Conservation (phyloP, 2,329 filamentous ascomycete species). For the Sclerotinia minor region DNA sequence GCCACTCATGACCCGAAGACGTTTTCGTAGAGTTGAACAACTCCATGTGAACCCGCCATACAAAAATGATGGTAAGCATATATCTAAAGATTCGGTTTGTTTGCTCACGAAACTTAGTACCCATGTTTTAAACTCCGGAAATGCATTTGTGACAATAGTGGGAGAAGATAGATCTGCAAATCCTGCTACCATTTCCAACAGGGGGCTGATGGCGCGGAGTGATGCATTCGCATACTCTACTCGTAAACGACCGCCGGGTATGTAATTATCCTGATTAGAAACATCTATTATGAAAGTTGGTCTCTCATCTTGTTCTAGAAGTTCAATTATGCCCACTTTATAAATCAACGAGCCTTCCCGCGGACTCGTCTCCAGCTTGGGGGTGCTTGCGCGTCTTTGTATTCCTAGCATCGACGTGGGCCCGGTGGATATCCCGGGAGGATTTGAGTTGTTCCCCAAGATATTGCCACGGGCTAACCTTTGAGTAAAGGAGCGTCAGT, state of each 20-base stretch:
- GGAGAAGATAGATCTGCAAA: conserved; percentile 36
- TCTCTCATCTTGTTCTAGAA: conserved; percentile 74
- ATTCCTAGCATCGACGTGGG: not conserved
- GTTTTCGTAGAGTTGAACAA: conserved; percentile 65
- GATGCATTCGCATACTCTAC: conserved; percentile 69
- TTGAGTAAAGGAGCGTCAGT: not conserved
- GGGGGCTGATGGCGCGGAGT: conserved; percentile 50
- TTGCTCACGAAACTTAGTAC: conserved; percentile 56
- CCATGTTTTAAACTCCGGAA: conserved; percentile 69
- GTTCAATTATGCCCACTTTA: conserved; percentile 66
- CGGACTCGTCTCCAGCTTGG: conserved; percentile 42
- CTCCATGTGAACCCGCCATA: conserved; percentile 71
- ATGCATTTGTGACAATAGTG: conserved; percentile 48
- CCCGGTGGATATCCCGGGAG: conserved; percentile 43
- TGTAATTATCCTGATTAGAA: conserved; percentile 56
- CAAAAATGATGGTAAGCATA: conserved; percentile 54
- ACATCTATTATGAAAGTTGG: conserved; percentile 77
- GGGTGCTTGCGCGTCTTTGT: conserved; percentile 4
- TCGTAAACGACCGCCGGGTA: conserved; percentile 53
- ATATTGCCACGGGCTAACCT: conserved; percentile 19
- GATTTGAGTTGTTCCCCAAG: conserved; percentile 51
- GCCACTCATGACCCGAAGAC: conserved; percentile 68
- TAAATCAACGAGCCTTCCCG: conserved; percentile 57
- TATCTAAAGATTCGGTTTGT: conserved; percentile 53
- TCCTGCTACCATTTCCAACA: conserved; percentile 38